A percentile compares a stretch with the other conserved stretches of the same genome.
Evolutionary conservation across 1,284 basidiomycete genomes (phyloP).

Genomic region (Austropuccinia psidii): DNA sequence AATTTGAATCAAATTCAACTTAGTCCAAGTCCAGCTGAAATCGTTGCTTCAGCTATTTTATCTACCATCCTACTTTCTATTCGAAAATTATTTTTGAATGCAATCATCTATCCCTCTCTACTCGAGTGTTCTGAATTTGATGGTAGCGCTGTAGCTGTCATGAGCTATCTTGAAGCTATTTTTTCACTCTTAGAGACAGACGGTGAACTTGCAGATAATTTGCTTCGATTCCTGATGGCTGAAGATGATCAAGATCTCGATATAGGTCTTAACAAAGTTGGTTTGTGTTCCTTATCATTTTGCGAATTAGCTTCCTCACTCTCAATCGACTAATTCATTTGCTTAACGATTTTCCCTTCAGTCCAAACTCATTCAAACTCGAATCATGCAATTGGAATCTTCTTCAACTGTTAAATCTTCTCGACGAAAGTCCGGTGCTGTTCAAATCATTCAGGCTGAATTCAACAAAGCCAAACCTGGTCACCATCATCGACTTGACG

Average conservation of each 20-base stretch:
- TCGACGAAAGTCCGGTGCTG: slow-evolving; percentile 70
- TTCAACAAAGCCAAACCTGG: slow-evolving; percentile 27
- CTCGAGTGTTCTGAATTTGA: slow-evolving; percentile 86
- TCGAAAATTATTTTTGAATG: slow-evolving; percentile 78
- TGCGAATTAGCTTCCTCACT: slow-evolving; percentile 39
- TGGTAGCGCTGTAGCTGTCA: slow-evolving; percentile 88
- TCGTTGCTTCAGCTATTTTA: slow-evolving; percentile 35
- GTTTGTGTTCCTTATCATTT: neutral
- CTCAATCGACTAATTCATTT: slow-evolving; percentile 44
- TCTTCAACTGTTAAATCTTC: slow-evolving; percentile 44
- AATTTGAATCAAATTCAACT: neutral
- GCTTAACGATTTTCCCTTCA: neutral
- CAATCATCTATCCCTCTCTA: slow-evolving; percentile 84
- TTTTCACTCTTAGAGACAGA: slow-evolving; percentile 67
- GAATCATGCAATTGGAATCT: slow-evolving; percentile 3
- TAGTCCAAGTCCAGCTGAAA: slow-evolving; percentile 22
- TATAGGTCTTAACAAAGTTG: slow-evolving; percentile 47
- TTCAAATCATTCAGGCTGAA: slow-evolving; percentile 70
- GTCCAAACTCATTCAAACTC: neutral
- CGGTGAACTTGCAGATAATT: slow-evolving; percentile 57
- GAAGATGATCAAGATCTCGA: slow-evolving; percentile 65
- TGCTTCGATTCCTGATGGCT: slow-evolving; percentile 69
- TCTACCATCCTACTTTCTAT: slow-evolving; percentile 70
- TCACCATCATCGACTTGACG: neutral
- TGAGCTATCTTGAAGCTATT: slow-evolving; percentile 91